Conservation (phyloP, 108 stramenopile species). For the Cyclotella atomus region DNA sequence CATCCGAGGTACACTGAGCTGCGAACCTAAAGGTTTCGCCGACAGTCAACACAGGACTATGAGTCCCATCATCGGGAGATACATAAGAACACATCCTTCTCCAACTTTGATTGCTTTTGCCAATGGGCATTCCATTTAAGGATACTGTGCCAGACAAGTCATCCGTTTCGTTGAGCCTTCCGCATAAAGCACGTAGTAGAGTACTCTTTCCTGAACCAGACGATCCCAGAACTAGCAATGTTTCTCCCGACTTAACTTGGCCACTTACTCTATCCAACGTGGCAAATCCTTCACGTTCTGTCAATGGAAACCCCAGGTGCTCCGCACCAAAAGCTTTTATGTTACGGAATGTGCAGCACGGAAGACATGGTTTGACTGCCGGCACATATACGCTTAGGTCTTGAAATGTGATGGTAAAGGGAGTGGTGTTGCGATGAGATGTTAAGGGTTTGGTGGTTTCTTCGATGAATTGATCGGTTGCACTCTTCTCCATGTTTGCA, state of each 20-base stretch:
- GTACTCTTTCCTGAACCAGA: constrained; percentile 31
- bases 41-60: constrained; percentile 52
- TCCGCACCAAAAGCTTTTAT: constrained; percentile 27
- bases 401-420: constrained; percentile 36
- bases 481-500: too few species aligned
- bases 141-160: constrained; percentile 28
- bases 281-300: constrained; percentile 32
- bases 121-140: constrained; percentile 43
- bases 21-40: constrained; percentile 52
- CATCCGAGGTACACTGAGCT: constrained; percentile 35
- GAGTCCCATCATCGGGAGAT: constrained; percentile 32
- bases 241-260: constrained; percentile 27
- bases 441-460: background rate
- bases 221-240: constrained; percentile 33
- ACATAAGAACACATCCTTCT: constrained; percentile 49
- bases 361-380: background rate
- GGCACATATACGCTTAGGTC: constrained; percentile 45
- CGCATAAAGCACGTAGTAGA: constrained; percentile 24
- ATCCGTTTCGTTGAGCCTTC: constrained; percentile 31
- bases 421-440: background rate
- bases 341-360: constrained; percentile 5
- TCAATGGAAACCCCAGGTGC: constrained; percentile 32
- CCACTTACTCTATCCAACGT: constrained; percentile 41
- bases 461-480: background rate
- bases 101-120: constrained; percentile 38